Evolutionary conservation across 305 asterid species (phyloP).

Genomic region (Fraxinus angustifolia): DNA sequence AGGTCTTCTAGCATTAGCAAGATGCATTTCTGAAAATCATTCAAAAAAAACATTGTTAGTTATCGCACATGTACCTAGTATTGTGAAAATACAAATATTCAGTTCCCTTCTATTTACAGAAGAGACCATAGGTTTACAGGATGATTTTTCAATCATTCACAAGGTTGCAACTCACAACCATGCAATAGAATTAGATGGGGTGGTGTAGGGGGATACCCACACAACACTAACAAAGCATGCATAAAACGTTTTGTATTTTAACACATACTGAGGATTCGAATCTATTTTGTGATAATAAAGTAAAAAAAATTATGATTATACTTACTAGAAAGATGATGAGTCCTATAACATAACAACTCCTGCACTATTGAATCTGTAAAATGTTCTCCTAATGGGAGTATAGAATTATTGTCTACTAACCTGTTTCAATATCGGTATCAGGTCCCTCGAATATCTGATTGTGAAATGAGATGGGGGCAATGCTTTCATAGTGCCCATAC

Average conservation of each 20-base stretch:
- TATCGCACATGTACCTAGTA: background rate
- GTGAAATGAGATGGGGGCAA: slow-evolving; percentile 62
- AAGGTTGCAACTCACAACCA: slow-evolving; percentile 4
- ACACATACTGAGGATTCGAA: slow-evolving; percentile 9
- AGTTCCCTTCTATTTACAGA: slow-evolving; percentile 4
- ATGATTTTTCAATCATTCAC: slow-evolving; percentile 16
- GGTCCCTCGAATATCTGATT: slow-evolving; percentile 93
- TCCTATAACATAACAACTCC: slow-evolving; percentile 2
- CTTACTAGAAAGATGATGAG: slow-evolving; percentile 19
- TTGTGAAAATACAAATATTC: background rate
- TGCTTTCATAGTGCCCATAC: slow-evolving; percentile 90
- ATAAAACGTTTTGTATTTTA: background rate
- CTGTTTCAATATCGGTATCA: slow-evolving; percentile 94
- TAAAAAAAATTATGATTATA: slow-evolving; percentile 17
- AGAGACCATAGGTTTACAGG: slow-evolving; percentile 15
- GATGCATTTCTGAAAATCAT: slow-evolving; percentile 64
- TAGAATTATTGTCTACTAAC: slow-evolving; percentile 33
- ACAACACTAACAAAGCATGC: slow-evolving; percentile 5
- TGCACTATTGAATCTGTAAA: background rate
- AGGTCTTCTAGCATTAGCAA: slow-evolving; percentile 70
- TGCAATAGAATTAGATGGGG: slow-evolving; percentile 2
- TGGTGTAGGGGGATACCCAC: background rate
- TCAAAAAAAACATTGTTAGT: slow-evolving; percentile 27
- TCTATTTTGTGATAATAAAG: slow-evolving; percentile 5
- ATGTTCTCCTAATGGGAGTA: slow-evolving; percentile 12